A percentile compares a stretch with the other conserved stretches of the same genome.
These are phyloP conservation scores for Fagus crenata DNA, from an alignment of 306 rosid genomes.

Conservation along the genomic window DNA sequence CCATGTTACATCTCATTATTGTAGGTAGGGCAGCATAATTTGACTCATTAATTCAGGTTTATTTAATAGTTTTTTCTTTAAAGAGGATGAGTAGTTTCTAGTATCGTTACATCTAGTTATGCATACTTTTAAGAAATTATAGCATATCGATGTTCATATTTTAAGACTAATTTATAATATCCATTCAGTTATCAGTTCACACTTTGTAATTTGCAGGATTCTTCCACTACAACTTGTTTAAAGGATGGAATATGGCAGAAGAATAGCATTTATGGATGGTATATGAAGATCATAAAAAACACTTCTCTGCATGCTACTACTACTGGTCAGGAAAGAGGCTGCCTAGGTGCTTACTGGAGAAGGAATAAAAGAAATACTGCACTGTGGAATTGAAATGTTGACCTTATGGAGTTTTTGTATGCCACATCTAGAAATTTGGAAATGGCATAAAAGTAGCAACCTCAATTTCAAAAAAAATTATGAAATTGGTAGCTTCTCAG, in stretches of 20 bases:
- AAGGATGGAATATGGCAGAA: conserved; percentile 33
- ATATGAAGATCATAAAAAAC: conserved; percentile 12
- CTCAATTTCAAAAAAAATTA: not conserved
- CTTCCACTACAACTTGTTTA: conserved; percentile 19
- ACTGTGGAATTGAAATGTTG: not conserved
- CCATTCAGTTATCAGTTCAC: conserved; percentile 34
- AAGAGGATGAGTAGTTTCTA: conserved; percentile 21
- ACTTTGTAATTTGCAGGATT: conserved; percentile 52
- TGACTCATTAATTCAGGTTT: conserved; percentile 13
- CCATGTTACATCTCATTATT: conserved; percentile 30
- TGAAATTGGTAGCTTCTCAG: not conserved
- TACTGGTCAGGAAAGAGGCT: conserved; percentile 28
- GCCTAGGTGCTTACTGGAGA: conserved; percentile 2
- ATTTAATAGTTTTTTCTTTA: conserved; percentile 20
- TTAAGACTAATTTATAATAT: conserved; percentile 24
- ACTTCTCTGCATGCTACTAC: conserved; percentile 22
- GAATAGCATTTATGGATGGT: conserved; percentile 21
- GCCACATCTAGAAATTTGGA: conserved; percentile 7
- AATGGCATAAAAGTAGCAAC: not conserved
- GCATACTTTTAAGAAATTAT: conserved; percentile 33
- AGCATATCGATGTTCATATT: conserved; percentile 19
- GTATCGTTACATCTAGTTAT: conserved; percentile 24
- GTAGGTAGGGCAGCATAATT: conserved; percentile 33
- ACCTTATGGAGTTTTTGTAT: not conserved
- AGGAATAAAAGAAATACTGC: conserved; percentile 21